Evolutionary conservation across 2,329 filamentous ascomycete genomes (phyloP), one percentile per base, ranked within the genome.

Genomic region (Alternaria angustiovoidea): DNA sequence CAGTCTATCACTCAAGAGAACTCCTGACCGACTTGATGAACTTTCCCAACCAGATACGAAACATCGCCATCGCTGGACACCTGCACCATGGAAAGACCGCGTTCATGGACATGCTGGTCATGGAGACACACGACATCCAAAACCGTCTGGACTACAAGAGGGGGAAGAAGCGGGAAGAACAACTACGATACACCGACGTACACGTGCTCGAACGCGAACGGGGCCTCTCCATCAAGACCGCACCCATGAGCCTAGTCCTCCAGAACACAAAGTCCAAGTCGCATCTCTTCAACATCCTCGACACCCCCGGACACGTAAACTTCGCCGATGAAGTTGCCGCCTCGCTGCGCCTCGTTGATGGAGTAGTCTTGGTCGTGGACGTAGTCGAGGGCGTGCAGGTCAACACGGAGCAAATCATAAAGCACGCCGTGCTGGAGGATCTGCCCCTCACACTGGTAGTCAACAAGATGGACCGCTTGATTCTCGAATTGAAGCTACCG

Each of bases 311-410:
- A 7, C 95, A 99, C 77, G 95, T 98, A 75, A 97, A 99, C 79
- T 99, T 99, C 77, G 94, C 96, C 42, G 95, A 99, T 76, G 95
- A 99, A 79, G 93, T 99, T 38, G 95, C 95, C 8, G 89, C 93
- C 5, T 91, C 93, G 1, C 83, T 97, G 71, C 88, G 95, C 42
- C 81, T 99, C 52, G 94, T 91, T 4, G 95, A 99, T 75, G 95
- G 95, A 61, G 89, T 98, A 24, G 94, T 96, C 53, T 82, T 99
- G 49, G 90, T 99, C 14, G 94, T 99, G 16, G 95, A 99, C 77
- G 93, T 97, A 22, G 92, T 99, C 1, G 95, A 99, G 79, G 95
- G 95, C n/a, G 94, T 99, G n/a, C 95, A 98, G 81, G 87, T 95
- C 71, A 97, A 97, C 78, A 96, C 95, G 0, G 94, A 99, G 80